Evolutionary conservation across 805 yeast genomes (phyloP).

Genomic region (Saturnispora silvae): DNA sequence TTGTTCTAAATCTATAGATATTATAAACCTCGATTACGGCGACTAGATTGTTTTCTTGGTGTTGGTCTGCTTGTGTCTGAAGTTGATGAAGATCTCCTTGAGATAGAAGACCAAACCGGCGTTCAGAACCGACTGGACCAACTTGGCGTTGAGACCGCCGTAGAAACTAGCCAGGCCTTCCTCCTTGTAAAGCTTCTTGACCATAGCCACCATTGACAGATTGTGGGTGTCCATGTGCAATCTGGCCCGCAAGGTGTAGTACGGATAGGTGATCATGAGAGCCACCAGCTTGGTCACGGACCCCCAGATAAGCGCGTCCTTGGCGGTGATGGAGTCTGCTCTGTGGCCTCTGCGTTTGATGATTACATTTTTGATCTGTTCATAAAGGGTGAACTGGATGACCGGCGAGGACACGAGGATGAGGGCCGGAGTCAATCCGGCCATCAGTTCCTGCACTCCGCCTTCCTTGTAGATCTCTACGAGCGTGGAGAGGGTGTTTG

Average conservation of each 20-base stretch:
- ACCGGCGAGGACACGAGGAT: slow-evolving; percentile 81
- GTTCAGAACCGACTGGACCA: slow-evolving; percentile 73
- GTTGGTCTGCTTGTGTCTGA: not conserved
- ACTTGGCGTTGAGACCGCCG: slow-evolving; percentile 70
- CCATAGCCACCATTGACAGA: slow-evolving; percentile 36
- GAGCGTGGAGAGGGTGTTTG: slow-evolving; percentile 46
- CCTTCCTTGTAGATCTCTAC: slow-evolving; percentile 55
- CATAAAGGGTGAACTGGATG: slow-evolving; percentile 85
- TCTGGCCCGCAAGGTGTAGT: slow-evolving; percentile 79
- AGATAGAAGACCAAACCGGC: slow-evolving; percentile 87
- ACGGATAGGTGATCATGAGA: slow-evolving; percentile 85
- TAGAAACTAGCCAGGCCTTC: slow-evolving; percentile 76
- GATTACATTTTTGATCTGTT: slow-evolving; percentile 65
- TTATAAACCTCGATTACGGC: too few relatives aligned
- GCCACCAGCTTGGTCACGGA: slow-evolving; percentile 85
- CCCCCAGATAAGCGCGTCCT: slow-evolving; percentile 77
- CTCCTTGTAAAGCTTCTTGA: slow-evolving; percentile 46
- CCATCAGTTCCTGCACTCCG: slow-evolving; percentile 63
- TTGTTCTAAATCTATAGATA: too few relatives aligned
- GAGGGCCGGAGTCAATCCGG: slow-evolving; percentile 83
- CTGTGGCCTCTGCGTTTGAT: slow-evolving; percentile 34
- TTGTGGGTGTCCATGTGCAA: slow-evolving; percentile 48
- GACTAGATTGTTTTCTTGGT: slow-evolving; percentile 5
- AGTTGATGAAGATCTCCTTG: slow-evolving; percentile 66
- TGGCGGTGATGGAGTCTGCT: slow-evolving; percentile 48